Evolutionary conservation across 805 yeast genomes (phyloP).

Genomic region (Nakazawaea molendinolei): DNA sequence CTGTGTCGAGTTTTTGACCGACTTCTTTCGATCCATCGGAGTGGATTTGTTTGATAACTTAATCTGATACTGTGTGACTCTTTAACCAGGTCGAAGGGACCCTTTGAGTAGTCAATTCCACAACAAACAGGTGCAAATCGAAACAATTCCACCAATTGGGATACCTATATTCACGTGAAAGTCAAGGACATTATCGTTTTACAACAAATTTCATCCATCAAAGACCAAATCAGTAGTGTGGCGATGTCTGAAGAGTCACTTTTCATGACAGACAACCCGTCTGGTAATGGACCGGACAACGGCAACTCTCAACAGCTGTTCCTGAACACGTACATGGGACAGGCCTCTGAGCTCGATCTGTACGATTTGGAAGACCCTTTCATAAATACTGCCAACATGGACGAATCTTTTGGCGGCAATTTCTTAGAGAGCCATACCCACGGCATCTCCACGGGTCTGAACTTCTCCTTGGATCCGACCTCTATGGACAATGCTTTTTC

Average conservation of each 20-base stretch:
- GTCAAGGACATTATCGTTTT: too few species aligned
- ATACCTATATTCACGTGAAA: too few species aligned
- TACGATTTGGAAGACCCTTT: constrained; percentile 11
- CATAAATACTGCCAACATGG: constrained; percentile 1
- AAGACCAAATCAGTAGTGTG: too few species aligned
- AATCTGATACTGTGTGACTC: too few species aligned
- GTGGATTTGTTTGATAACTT: too few species aligned
- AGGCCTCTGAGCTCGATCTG: constrained; percentile 3
- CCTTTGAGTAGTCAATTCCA: too few species aligned
- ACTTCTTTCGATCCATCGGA: too few species aligned
- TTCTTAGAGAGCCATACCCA: constrained; percentile 3
- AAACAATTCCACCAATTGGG: too few species aligned
- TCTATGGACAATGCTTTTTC: constrained; percentile 7
- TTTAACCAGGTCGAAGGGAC: too few species aligned
- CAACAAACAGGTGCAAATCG: too few species aligned
- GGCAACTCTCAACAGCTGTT: background rate
- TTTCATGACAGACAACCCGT: constrained; percentile 6
- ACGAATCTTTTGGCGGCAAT: constrained; percentile 1
- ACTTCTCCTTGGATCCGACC: constrained; percentile 9
- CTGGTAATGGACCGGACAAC: constrained; percentile 1
- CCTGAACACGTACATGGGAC: background rate
- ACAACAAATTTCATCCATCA: background rate
- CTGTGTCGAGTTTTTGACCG: too few species aligned
- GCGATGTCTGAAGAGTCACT: constrained; percentile 8
- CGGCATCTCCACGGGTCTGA: constrained; percentile 1